Conservation (phyloP, 2,329 filamentous ascomycete species). For the Anthostomella pinea region DNA sequence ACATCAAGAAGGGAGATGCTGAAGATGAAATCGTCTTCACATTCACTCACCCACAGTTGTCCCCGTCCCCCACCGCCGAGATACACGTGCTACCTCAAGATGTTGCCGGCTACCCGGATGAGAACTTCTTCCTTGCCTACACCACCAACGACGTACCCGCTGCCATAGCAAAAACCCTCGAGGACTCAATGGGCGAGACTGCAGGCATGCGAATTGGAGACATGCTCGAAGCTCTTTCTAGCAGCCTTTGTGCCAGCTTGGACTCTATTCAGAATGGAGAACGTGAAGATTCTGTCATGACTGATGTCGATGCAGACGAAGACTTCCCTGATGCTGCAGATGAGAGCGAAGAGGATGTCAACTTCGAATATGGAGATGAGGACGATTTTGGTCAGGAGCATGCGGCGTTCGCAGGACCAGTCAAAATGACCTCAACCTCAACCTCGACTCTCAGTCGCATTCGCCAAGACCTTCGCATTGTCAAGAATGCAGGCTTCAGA, state of each 20-base stretch:
- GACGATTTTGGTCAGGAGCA: conserved; percentile 31
- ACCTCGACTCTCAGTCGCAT: conserved; percentile 37
- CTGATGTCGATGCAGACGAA: conserved; percentile 20
- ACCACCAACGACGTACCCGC: conserved; percentile 21
- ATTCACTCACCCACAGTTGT: conserved; percentile 36
- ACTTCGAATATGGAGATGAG: conserved; percentile 27
- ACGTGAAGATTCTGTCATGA: conserved; percentile 33
- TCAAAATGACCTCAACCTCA: not conserved
- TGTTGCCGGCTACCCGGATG: conserved; percentile 19
- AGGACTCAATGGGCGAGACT: conserved; percentile 18
- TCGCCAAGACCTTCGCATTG: conserved; percentile 57
- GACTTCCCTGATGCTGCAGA: conserved; percentile 22
- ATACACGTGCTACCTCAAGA: too few species aligned
- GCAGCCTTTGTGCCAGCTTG: conserved; percentile 26
- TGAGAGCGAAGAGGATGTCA: conserved; percentile 20
- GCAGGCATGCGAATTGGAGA: conserved; percentile 19
- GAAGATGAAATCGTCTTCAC: conserved; percentile 70
- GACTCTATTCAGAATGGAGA: conserved; percentile 21
- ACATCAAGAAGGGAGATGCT: conserved; percentile 60
- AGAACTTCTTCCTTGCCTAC: conserved; percentile 25
- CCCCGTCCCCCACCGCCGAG: too few species aligned
- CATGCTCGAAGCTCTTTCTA: conserved; percentile 28
- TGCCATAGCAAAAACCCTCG: conserved; percentile 18
- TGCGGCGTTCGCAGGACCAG: conserved; percentile 12
- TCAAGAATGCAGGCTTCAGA: conserved; percentile 65